A percentile compares a stretch with the other conserved stretches of the same genome.
Evolutionary conservation across 495 filamentous ascomycete species (phyloP).

Genomic region (Daldinia childiae): DNA sequence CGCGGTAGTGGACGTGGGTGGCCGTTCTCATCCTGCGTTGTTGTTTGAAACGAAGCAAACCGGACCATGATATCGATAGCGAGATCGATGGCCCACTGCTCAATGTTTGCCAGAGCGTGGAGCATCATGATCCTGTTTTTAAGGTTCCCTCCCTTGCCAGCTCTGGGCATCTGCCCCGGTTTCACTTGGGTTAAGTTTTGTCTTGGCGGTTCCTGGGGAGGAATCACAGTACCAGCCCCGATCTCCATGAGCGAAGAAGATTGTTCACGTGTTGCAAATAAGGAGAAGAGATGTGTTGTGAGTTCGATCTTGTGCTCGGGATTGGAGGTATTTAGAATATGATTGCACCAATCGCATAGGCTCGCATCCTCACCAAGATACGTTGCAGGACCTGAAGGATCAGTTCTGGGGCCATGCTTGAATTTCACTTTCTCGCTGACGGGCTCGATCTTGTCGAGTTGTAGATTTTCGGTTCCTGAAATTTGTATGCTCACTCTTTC

Average conservation of each 20-base stretch:
- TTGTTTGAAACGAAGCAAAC: conserved; percentile 59
- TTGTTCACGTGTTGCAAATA: conserved; percentile 54
- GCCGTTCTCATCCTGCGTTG: conserved; percentile 16
- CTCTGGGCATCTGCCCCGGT: conserved; percentile 55
- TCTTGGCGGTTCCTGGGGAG: conserved; percentile 59
- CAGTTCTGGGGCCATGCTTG: conserved; percentile 50
- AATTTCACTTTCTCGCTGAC: conserved; percentile 63
- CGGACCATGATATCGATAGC: conserved; percentile 65
- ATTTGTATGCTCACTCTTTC: conserved; percentile 52
- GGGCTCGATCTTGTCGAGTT: conserved; percentile 52
- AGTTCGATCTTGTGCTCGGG: conserved; percentile 65
- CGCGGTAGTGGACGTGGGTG: conserved; percentile 52
- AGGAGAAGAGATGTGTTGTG: conserved; percentile 57
- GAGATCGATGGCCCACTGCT: conserved; percentile 64
- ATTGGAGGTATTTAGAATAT: conserved; percentile 60
- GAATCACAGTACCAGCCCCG: conserved; percentile 49
- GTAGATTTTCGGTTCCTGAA: conserved; percentile 42
- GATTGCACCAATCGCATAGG: conserved; percentile 62
- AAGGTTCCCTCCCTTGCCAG: conserved; percentile 56
- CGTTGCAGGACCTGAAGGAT: conserved; percentile 25
- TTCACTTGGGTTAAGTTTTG: conserved; percentile 55
- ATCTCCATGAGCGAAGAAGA: conserved; percentile 58
- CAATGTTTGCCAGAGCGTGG: conserved; percentile 63
- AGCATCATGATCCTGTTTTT: conserved; percentile 63
- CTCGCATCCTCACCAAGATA: conserved; percentile 59